phyloP scores from a whole-genome alignment of 768 basidiomycete genomes.

The Butyriboletus loyo region DNA sequence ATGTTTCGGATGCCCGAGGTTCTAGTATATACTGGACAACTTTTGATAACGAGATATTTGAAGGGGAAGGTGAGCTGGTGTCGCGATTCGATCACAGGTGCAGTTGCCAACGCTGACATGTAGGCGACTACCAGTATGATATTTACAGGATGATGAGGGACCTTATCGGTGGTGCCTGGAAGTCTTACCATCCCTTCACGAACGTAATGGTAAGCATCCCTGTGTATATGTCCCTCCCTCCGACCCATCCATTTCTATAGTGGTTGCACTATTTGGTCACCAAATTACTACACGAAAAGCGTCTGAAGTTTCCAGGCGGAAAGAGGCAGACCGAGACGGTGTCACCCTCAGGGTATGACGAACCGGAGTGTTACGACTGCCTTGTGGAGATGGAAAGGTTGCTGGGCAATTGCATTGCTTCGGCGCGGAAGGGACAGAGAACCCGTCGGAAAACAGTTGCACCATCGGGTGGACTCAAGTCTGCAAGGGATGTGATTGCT shows the following conservation, averaged over 20 bases:
- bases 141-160: conserved; percentile 86
- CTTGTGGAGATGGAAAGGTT: conserved; percentile 64
- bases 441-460: conserved; percentile 35
- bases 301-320: conserved; percentile 52
- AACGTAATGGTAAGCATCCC: conserved; percentile 77
- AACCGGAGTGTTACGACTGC: conserved; percentile 67
- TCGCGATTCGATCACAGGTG: neutral
- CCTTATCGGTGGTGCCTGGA: conserved; percentile 64
- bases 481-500: conserved; percentile 60
- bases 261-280: conserved; percentile 85
- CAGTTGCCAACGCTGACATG: conserved; percentile 12
- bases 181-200: conserved; percentile 72
- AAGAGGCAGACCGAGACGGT: conserved; percentile 34
- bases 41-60: conserved; percentile 86
- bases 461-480: conserved; percentile 23
- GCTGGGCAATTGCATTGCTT: conserved; percentile 46
- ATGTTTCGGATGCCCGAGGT: conserved; percentile 47
- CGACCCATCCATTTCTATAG: conserved; percentile 40
- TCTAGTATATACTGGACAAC: conserved; percentile 66
- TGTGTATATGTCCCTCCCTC: neutral
- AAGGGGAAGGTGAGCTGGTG: conserved; percentile 74
- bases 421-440: conserved; percentile 31
- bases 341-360: conserved; percentile 44
- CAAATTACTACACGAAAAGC: conserved; percentile 71
- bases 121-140: conserved; percentile 93